phyloP scores from a whole-genome alignment of 225 moss, liverwort and hornwort genomes.

The Marchantia polymorpha region DNA sequence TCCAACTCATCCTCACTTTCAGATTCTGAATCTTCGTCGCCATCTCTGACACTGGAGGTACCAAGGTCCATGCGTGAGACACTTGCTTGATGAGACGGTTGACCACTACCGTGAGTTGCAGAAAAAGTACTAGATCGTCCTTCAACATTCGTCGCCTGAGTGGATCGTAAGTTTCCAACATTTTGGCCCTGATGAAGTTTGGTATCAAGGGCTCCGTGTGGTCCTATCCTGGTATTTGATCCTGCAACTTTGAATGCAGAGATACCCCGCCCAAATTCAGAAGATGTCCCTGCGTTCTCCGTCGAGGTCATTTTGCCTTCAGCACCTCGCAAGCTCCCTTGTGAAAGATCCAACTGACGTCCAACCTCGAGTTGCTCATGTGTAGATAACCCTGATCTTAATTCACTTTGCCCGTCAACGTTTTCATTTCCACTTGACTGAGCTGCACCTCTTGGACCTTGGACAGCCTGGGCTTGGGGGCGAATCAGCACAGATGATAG shows the following conservation, averaged over 20 bases:
- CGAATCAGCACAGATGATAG: slow-evolving; percentile 34
- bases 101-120: slow-evolving; percentile 16
- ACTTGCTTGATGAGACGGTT: not conserved
- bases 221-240: slow-evolving; percentile 21
- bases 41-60: slow-evolving; percentile 8
- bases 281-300: slow-evolving; percentile 19
- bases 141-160: slow-evolving; percentile 25
- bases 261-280: slow-evolving; percentile 38
- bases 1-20: slow-evolving; percentile 28
- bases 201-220: slow-evolving; percentile 16
- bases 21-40: slow-evolving; percentile 7
- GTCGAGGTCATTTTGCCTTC: slow-evolving; percentile 7
- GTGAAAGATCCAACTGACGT: slow-evolving; percentile 3
- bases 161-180: slow-evolving; percentile 6
- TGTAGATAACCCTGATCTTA: slow-evolving; percentile 14
- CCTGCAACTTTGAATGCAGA: slow-evolving; percentile 38
- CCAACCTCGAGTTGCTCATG: slow-evolving; percentile 25
- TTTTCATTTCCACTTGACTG: slow-evolving; percentile 24
- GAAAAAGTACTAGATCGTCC: slow-evolving; percentile 10
- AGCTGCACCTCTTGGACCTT: slow-evolving; percentile 21
- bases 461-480: slow-evolving; percentile 36
- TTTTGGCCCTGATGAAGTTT: slow-evolving; percentile 24
- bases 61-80: slow-evolving; percentile 19
- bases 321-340: not conserved
- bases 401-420: slow-evolving; percentile 21